Evolutionary conservation across 805 yeast species (phyloP).

Genomic region (Yamadazyma paraphyllophila): DNA sequence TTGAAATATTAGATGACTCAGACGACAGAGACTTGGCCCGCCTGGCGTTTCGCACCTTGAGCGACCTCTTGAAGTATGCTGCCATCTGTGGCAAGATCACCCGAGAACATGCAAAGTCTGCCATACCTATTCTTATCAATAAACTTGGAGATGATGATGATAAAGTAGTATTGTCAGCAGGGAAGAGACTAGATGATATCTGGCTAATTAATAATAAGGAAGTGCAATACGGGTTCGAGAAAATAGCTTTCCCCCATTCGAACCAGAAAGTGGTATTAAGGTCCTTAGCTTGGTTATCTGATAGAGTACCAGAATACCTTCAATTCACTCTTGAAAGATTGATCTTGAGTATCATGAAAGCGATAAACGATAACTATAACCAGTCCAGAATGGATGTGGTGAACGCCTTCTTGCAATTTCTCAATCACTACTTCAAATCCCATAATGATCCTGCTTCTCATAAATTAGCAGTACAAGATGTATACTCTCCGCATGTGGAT

Average conservation of each 20-base stretch:
- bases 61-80: slow-evolving; percentile 8
- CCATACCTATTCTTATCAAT: slow-evolving; percentile 6
- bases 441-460: slow-evolving; percentile 8
- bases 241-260: slow-evolving; percentile 3
- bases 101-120: slow-evolving; percentile 6
- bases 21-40: slow-evolving; percentile 1
- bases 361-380: slow-evolving; percentile 1
- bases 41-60: slow-evolving; percentile 1
- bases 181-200: slow-evolving; percentile 5
- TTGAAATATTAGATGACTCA: slow-evolving; percentile 1
- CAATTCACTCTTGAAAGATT: slow-evolving; percentile 5
- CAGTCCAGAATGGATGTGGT: slow-evolving; percentile 7
- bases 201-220: slow-evolving; percentile 6
- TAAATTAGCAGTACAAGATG: slow-evolving; percentile 3
- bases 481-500: slow-evolving; percentile 1
- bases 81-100: slow-evolving; percentile 5
- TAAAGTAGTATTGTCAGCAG: slow-evolving; percentile 4
- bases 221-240: slow-evolving; percentile 2
- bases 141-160: slow-evolving; percentile 4
- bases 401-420: slow-evolving; percentile 5
- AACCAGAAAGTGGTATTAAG: slow-evolving; percentile 4
- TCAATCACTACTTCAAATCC: slow-evolving; percentile 1
- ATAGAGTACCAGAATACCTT: slow-evolving; percentile 1
- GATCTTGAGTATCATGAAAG: slow-evolving; percentile 2
- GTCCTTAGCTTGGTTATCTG: slow-evolving; percentile 5